These are phyloP conservation scores for Candida argentea DNA, from an alignment of 805 yeast genomes.

Conservation along the genomic window DNA sequence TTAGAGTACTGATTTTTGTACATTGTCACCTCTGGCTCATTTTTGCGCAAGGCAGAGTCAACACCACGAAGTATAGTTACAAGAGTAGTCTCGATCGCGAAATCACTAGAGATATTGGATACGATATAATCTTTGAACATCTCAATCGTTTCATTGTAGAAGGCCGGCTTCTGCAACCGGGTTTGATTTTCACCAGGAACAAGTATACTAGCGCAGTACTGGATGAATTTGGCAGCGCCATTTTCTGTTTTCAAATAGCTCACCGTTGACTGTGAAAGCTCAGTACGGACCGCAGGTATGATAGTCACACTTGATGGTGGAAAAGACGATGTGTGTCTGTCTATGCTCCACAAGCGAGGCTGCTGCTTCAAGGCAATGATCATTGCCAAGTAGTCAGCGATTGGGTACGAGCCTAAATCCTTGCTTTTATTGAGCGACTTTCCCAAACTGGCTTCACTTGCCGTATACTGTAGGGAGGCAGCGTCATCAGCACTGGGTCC, in stretches of 20 bases:
- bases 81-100: constrained; percentile 35
- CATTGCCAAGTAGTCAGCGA: constrained; percentile 27
- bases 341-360: constrained; percentile 33
- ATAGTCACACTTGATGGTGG: constrained; percentile 25
- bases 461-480: neutral
- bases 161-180: constrained; percentile 6
- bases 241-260: constrained; percentile 11
- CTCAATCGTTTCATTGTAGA: constrained; percentile 27
- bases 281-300: constrained; percentile 15
- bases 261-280: constrained; percentile 8
- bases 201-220: constrained; percentile 8
- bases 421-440: constrained; percentile 1
- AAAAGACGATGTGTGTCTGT: constrained; percentile 15
- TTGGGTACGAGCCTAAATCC: constrained; percentile 6
- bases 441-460: constrained; percentile 3
- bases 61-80: constrained; percentile 21
- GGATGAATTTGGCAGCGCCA: constrained; percentile 12
- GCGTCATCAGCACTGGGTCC: neutral
- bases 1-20: constrained; percentile 37
- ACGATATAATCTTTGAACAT: constrained; percentile 46
- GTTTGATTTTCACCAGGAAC: constrained; percentile 3
- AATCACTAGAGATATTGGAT: constrained; percentile 40
- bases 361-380: constrained; percentile 42
- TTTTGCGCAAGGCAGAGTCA: constrained; percentile 7
- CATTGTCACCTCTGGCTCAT: neutral